These are phyloP conservation scores for Termitomyces sp. DNA, from an alignment of 768 basidiomycete species.

Conservation along the genomic window DNA sequence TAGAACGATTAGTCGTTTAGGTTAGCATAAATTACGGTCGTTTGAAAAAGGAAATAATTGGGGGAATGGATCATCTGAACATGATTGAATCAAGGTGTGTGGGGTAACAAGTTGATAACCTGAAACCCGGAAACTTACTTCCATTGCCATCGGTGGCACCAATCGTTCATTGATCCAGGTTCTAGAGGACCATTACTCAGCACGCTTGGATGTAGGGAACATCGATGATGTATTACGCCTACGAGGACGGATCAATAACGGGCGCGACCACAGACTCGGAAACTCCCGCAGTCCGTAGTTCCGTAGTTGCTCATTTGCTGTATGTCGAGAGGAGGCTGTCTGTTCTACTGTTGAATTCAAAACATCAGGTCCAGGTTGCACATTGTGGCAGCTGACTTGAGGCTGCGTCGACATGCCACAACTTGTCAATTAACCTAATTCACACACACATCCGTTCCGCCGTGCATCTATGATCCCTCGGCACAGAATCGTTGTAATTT, in stretches of 20 bases:
- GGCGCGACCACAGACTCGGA: slow-evolving; percentile 2
- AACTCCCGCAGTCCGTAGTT: slow-evolving; percentile 9
- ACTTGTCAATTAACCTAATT: neutral
- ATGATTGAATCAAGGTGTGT: neutral
- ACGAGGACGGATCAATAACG: slow-evolving; percentile 10
- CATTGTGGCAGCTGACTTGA: neutral
- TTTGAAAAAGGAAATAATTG: neutral
- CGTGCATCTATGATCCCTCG: neutral
- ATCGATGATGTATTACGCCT: slow-evolving; percentile 2
- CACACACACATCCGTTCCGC: slow-evolving; percentile 1
- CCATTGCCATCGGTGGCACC: neutral
- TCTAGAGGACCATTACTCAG: slow-evolving; percentile 11
- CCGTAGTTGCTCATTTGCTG: neutral
- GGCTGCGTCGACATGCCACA: neutral
- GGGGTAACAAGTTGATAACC: slow-evolving; percentile 1
- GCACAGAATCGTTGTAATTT: neutral
- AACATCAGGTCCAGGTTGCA: neutral
- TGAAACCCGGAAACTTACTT: slow-evolving; percentile 8
- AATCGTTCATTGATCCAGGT: slow-evolving; percentile 9
- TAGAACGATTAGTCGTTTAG: neutral
- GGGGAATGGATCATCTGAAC: neutral
- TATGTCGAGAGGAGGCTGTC: neutral
- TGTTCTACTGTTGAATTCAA: neutral
- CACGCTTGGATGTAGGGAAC: neutral
- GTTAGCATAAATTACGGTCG: no score